Conservation (phyloP, 352 stramenopile species). For the Phytophthora sp. region DNA sequence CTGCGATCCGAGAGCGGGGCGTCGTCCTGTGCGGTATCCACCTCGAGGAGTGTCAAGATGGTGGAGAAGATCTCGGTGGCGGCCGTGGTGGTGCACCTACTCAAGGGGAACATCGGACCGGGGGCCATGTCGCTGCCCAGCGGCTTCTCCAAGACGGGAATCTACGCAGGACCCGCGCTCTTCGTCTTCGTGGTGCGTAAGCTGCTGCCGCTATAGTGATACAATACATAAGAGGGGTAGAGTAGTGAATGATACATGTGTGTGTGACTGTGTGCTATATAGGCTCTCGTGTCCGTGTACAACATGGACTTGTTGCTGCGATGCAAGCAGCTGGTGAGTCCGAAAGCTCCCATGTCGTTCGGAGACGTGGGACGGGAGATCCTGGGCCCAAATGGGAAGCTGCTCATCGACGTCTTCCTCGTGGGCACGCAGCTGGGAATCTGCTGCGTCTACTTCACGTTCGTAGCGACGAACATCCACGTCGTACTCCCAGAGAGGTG, state of each 20-base stretch:
- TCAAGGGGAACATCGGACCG: conserved; percentile 81
- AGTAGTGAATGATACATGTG: not conserved
- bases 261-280: not conserved
- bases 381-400: conserved; percentile 61
- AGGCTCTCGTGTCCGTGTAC: conserved; percentile 81
- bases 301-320: conserved; percentile 83
- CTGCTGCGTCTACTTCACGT: conserved; percentile 87
- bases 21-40: conserved; percentile 23
- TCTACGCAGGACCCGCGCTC: conserved; percentile 62
- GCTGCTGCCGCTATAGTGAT: too few species aligned
- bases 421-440: conserved; percentile 81
- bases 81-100: conserved; percentile 67
- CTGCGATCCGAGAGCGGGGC: conserved; percentile 8
- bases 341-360: conserved; percentile 66
- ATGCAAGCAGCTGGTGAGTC: conserved; percentile 69
- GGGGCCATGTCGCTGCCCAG: conserved; percentile 82
- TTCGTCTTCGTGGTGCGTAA: conserved; percentile 63
- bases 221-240: too few species aligned
- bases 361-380: conserved; percentile 73
- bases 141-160: conserved; percentile 76
- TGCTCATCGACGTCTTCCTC: conserved; percentile 80
- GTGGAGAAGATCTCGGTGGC: conserved; percentile 60
- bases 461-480: conserved; percentile 85
- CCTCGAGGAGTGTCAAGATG: conserved; percentile 6
- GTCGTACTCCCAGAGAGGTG: conserved; percentile 70